Evolutionary conservation across 352 stramenopile species (phyloP), one percentile per base, ranked within the genome.

Genomic region (Elongisporangium prolatum): DNA sequence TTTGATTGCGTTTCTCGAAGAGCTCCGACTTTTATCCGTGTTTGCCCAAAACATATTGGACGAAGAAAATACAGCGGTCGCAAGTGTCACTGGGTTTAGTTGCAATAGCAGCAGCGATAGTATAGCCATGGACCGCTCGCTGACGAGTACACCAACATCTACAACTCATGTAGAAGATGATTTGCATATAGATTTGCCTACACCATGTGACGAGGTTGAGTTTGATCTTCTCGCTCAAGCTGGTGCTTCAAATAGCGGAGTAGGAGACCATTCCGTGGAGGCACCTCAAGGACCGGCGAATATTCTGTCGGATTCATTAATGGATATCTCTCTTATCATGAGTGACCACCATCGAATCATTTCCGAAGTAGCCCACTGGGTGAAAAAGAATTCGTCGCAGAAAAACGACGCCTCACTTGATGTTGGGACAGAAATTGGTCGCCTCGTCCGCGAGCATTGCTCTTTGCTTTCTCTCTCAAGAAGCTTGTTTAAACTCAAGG

Each of bases 311-410:
- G 72, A 87, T 24, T 84, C 80, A 17, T 60, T 90, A 10, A 59
- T 87, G 50, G 80, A 88, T 48, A 90, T 90, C 49, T 88, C 80
- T 17, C 77, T 90, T 21, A 77, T 90, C 16, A 87, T 90, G 77
- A 88, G 59, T n/a, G 80, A 90, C 22, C 76, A 88, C 54, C 77
- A 90, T 21, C 75, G 70, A 0, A 67, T 90, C n/a, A 49, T 90
- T 21, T 74, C 69, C 1, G 72, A 90, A 60, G 70, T 72, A 0
- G 66, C 77, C 28, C 70, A 72, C 25, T 82, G 71, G 59, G 67
- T 90, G 0, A 56, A 48, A 1, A 86, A 87, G 59, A 64, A 57
- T 5, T 67, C 74, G 25, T 64, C 64, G 10, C 49, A 69, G 18
- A 38, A 59, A 6, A 44, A 21, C 20, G 50, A 22, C 17, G 50